phyloP scores from a whole-genome alignment of 345 rosid species.

The Ceriops tagal region DNA sequence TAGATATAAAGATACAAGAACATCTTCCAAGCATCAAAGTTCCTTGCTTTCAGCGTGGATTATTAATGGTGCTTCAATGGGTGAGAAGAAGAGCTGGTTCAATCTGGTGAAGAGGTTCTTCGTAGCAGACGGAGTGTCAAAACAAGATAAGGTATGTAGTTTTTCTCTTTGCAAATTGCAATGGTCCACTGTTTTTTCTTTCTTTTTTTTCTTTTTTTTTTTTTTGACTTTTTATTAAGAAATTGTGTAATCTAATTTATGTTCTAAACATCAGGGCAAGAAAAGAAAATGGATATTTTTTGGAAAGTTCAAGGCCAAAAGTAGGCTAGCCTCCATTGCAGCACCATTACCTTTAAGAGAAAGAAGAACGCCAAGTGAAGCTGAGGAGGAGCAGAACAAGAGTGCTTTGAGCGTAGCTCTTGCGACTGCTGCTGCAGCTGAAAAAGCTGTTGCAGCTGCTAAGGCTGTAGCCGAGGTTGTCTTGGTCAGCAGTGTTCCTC shows the following conservation, averaged over 20 bases:
- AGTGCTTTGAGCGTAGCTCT: constrained; percentile 43
- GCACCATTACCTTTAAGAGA: constrained; percentile 39
- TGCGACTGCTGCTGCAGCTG: constrained; percentile 55
- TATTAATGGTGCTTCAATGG: constrained; percentile 49
- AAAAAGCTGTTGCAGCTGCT: constrained; percentile 53
- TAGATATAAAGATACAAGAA: too few species aligned
- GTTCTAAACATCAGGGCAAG: constrained; percentile 46
- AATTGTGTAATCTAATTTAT: not conserved
- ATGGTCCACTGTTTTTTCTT: too few species aligned
- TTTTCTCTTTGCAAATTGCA: not conserved
- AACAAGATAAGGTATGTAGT: constrained; percentile 53
- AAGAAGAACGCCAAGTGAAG: constrained; percentile 9
- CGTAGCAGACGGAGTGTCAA: constrained; percentile 44
- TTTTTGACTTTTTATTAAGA: constrained; percentile 1
- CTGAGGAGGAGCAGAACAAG: constrained; percentile 41
- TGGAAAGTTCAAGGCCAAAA: constrained; percentile 51
- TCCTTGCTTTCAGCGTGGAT: too few species aligned
- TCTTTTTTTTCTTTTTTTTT: too few species aligned
- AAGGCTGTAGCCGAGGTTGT: constrained; percentile 49
- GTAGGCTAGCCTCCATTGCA: constrained; percentile 43
- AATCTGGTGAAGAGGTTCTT: constrained; percentile 64
- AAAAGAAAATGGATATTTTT: constrained; percentile 64
- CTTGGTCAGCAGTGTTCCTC: constrained; percentile 34
- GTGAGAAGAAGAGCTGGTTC: constrained; percentile 74
- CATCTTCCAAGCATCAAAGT: too few species aligned